Conservation (phyloP, 1,284 basidiomycete genomes). For the Ceraceosorus guamensis region DNA sequence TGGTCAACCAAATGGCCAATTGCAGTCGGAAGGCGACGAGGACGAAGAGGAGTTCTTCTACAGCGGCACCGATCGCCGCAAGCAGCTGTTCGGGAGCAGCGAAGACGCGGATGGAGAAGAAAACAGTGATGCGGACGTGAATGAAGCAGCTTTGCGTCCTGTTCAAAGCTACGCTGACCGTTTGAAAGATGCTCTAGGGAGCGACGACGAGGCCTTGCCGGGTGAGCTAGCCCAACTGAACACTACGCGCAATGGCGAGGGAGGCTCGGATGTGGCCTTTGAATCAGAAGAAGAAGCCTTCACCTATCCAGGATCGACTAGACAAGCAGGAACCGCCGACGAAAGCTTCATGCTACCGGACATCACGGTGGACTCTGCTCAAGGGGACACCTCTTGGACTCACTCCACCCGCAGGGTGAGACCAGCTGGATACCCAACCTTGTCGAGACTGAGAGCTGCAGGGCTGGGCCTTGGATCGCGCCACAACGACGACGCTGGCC, state of each 20-base stretch:
- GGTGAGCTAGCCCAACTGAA: background rate
- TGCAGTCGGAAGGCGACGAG: too few species aligned
- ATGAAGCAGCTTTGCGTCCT: background rate
- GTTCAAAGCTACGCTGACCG: slow-evolving; percentile 1
- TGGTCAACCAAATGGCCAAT: too few species aligned
- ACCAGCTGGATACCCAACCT: too few species aligned
- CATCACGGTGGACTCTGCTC: too few species aligned
- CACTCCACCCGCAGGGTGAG: too few species aligned
- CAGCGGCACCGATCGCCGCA: too few species aligned
- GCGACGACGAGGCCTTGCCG: slow-evolving; percentile 5
- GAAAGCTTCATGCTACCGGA: background rate
- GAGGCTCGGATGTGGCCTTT: background rate
- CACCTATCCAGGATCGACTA: background rate
- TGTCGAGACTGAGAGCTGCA: too few species aligned
- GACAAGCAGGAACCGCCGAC: background rate
- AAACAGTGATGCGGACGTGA: slow-evolving; percentile 2
- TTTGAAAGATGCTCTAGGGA: slow-evolving; percentile 8
- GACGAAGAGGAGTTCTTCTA: too few species aligned
- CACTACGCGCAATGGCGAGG: background rate
- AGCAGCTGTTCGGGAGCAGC: too few species aligned
- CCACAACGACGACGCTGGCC: too few species aligned
- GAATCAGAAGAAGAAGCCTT: background rate
- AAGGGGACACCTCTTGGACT: too few species aligned
- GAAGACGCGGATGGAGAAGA: slow-evolving; percentile 2
- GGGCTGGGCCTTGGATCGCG: too few species aligned